Evolutionary conservation across 257 asterid genomes (phyloP).

Genomic region (Osmanthus fragrans): DNA sequence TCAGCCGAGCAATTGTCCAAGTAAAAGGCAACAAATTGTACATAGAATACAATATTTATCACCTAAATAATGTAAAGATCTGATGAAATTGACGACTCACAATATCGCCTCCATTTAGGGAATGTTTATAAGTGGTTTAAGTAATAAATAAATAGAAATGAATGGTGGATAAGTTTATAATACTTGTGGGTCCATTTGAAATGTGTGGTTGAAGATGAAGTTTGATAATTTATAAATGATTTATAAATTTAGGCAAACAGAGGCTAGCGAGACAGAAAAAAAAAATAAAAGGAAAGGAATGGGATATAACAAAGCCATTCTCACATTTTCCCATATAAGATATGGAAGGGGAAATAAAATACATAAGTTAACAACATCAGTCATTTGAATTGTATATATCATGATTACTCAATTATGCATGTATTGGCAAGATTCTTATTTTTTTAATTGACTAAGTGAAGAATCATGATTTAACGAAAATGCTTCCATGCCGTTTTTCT

Average conservation of each 20-base stretch:
- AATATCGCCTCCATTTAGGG: not conserved
- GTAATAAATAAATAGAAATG: too few relatives aligned
- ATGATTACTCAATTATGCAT: not conserved
- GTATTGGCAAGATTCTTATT: not conserved
- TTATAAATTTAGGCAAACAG: too few relatives aligned
- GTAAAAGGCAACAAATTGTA: not conserved
- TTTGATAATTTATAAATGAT: too few relatives aligned
- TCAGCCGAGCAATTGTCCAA: slow-evolving; percentile 17
- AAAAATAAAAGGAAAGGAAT: not conserved
- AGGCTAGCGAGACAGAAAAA: not conserved
- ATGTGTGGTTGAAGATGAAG: too few relatives aligned
- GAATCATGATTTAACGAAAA: not conserved
- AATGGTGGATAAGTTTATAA: too few relatives aligned
- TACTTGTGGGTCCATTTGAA: too few relatives aligned
- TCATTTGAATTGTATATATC: not conserved
- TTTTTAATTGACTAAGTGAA: not conserved
- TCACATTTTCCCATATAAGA: too few relatives aligned
- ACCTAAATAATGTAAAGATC: slow-evolving; percentile 4
- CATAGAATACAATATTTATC: slow-evolving; percentile 8
- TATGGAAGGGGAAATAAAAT: not conserved
- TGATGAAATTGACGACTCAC: not conserved
- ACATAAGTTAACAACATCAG: not conserved
- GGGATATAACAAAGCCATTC: not conserved
- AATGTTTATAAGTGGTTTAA: too few relatives aligned
- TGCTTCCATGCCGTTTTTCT: not conserved